A percentile compares a stretch with the other conserved stretches of the same genome.
Conservation (phyloP, 2,329 filamentous ascomycete species). For the Lasiodiplodia sp. region DNA sequence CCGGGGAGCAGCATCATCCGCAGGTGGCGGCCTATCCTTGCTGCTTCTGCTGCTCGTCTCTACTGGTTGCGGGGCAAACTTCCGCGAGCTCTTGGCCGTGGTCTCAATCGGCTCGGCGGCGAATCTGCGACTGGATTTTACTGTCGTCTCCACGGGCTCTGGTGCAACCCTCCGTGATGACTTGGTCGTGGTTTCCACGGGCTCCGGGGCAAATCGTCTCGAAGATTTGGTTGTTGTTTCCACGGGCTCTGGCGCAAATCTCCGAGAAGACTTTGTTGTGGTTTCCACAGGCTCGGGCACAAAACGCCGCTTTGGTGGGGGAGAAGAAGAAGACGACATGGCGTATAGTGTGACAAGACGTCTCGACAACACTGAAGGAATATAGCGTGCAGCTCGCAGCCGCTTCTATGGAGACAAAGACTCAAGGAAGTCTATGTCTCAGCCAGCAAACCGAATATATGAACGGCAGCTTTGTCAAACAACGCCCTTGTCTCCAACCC, state of each 20-base stretch:
- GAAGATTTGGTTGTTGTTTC: constrained; percentile 38
- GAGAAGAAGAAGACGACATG: constrained; percentile 40
- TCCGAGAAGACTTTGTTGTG: constrained; percentile 33
- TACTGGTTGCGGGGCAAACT: constrained; percentile 61
- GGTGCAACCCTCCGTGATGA: constrained; percentile 60
- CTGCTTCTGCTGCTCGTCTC: constrained; percentile 45
- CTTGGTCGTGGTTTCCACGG: constrained; percentile 33
- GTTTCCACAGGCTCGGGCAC: constrained; percentile 48
- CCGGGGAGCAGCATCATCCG: constrained; percentile 21
- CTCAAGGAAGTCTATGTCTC: constrained; percentile 7
- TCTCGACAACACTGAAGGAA: neutral
- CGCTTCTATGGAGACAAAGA: neutral
- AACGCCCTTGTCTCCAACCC: constrained; percentile 29
- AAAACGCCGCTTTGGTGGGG: constrained; percentile 44
- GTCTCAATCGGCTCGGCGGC: constrained; percentile 44
- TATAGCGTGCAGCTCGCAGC: constrained; percentile 7
- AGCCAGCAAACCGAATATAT: neutral
- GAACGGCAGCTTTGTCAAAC: constrained; percentile 10
- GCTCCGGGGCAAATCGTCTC: constrained; percentile 44
- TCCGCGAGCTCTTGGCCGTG: constrained; percentile 43
- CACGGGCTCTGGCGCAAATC: constrained; percentile 48
- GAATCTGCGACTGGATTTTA: constrained; percentile 56
- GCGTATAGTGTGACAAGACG: constrained; percentile 25
- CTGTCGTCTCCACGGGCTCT: constrained; percentile 74
- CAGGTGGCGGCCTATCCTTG: constrained; percentile 35